These are phyloP conservation scores for Craspedostauros australis DNA, from an alignment of 108 stramenopile genomes.

Conservation along the genomic window DNA sequence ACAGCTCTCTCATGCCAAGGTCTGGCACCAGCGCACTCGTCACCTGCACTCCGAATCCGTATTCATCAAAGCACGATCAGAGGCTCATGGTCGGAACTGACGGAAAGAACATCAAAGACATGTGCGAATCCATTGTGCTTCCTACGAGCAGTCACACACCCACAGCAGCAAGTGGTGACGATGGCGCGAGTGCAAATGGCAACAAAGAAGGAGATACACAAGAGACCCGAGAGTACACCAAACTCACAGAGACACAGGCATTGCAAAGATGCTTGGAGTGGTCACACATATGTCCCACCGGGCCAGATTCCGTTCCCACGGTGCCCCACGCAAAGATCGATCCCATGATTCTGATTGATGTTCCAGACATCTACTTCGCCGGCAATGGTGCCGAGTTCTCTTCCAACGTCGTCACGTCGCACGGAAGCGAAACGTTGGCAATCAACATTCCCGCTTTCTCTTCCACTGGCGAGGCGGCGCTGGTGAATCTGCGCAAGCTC, in stretches of 20 bases:
- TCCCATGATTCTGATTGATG: slow-evolving; percentile 62
- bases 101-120: slow-evolving; percentile 66
- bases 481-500: slow-evolving; percentile 67
- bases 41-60: slow-evolving; percentile 71
- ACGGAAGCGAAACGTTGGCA: not conserved
- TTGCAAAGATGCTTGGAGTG: slow-evolving; percentile 51
- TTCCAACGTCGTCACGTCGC: slow-evolving; percentile 16
- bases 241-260: slow-evolving; percentile 46
- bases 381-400: slow-evolving; percentile 64
- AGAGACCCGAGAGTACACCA: not conserved
- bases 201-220: slow-evolving; percentile 8
- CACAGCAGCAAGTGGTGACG: slow-evolving; percentile 3
- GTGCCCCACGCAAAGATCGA: slow-evolving; percentile 61
- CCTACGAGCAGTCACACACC: not conserved
- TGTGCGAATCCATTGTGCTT: slow-evolving; percentile 40
- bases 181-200: slow-evolving; percentile 5
- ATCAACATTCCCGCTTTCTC: slow-evolving; percentile 55
- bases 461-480: slow-evolving; percentile 57
- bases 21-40: slow-evolving; percentile 24
- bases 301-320: slow-evolving; percentile 77
- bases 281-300: slow-evolving; percentile 81
- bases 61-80: slow-evolving; percentile 30
- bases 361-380: slow-evolving; percentile 54
- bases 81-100: slow-evolving; percentile 61
- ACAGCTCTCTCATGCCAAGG: slow-evolving; percentile 60